These are phyloP conservation scores for Favolaschia claudopus DNA, from an alignment of 768 basidiomycete genomes.

Conservation along the genomic window DNA sequence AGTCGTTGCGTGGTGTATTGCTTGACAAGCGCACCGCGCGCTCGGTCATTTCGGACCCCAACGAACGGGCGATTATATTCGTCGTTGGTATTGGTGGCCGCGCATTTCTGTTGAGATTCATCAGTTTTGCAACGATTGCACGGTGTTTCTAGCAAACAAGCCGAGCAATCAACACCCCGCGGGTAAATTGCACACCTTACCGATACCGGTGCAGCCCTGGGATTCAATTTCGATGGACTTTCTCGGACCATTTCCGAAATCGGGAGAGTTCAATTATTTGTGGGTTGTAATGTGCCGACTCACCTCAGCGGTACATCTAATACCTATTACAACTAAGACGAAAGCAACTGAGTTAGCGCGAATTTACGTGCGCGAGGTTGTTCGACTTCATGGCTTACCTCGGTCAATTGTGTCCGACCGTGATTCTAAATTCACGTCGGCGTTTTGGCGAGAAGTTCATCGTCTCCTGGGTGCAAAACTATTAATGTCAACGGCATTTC, in stretches of 20 bases:
- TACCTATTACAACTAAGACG: slow-evolving; percentile 39
- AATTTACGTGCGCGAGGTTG: slow-evolving; percentile 42
- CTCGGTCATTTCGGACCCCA: neutral
- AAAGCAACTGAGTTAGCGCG: slow-evolving; percentile 43
- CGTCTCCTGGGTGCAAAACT: slow-evolving; percentile 37
- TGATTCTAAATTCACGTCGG: slow-evolving; percentile 50
- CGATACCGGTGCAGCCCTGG: slow-evolving; percentile 37
- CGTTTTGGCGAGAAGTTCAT: slow-evolving; percentile 49
- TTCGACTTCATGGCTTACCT: slow-evolving; percentile 49
- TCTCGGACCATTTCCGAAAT: slow-evolving; percentile 33
- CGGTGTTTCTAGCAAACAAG: slow-evolving; percentile 32
- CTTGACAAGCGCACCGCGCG: neutral
- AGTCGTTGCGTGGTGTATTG: slow-evolving; percentile 23
- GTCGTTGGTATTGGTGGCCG: no score
- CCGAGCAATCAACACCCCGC: slow-evolving; percentile 33
- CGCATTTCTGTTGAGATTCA: no score
- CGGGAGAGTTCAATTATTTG: slow-evolving; percentile 33
- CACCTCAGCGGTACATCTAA: slow-evolving; percentile 32
- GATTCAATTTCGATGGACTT: slow-evolving; percentile 34
- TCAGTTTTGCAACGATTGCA: no score
- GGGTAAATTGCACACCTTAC: slow-evolving; percentile 34
- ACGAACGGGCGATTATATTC: neutral
- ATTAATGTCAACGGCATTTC: slow-evolving; percentile 47
- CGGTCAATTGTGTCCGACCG: slow-evolving; percentile 47
- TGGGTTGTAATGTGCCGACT: slow-evolving; percentile 38